Base-by-base conservation (phyloP, 2,329 filamentous ascomycete genomes). In the Berkeleyomyces rouxiae region DNA sequence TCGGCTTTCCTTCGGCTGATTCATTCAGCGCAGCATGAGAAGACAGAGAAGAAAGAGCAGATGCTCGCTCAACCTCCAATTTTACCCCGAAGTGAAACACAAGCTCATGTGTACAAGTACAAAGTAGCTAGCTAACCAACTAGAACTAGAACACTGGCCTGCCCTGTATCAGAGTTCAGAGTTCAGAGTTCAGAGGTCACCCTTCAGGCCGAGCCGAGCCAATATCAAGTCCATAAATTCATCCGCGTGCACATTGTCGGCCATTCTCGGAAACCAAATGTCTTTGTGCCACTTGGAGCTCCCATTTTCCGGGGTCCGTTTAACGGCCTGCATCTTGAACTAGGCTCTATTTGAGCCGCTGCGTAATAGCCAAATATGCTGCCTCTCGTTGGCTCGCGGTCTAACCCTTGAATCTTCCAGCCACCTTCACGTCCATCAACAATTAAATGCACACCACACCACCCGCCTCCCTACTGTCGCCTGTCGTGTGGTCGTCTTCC, bases 201-300 rank as follows among this genome's bases (percentile, higher is more conserved):
- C 3, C 9, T 43, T 9, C 42, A 43, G 3, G 10, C 42, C 3
- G 6, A 4, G 42, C 42, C 42, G 42, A 7, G 43, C 43, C 11
- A n/a, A 46, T 46, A 51, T 53, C 33, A 53, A 11, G 3, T n/a
- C 33, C n/a, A 13, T 13, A 33, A 33, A 13, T 33, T 7, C 3
- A 4, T 46, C 13, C 36, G 11, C 16, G 6, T 57, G 33, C 33
- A 46, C 57, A 47, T 42, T 58, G 58, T 65, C 64, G 64, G 64
- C 64, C 64, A 65, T 61, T 65, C 58, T 59, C 64, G 64, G 64
- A 62, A 65, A 43, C n/a, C 7, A n/a, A 7, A 36, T 3, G 13
- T 44, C 9, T 47, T 60, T 16, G 7, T 43, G 11, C 5, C 11
- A 46, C 16, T n/a, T n/a, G 11, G 16, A 46, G 43, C 11, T 11